Evolutionary conservation across 208 protist genomes (phyloP).

Genomic region (Balamuthia mandrillaris): DNA sequence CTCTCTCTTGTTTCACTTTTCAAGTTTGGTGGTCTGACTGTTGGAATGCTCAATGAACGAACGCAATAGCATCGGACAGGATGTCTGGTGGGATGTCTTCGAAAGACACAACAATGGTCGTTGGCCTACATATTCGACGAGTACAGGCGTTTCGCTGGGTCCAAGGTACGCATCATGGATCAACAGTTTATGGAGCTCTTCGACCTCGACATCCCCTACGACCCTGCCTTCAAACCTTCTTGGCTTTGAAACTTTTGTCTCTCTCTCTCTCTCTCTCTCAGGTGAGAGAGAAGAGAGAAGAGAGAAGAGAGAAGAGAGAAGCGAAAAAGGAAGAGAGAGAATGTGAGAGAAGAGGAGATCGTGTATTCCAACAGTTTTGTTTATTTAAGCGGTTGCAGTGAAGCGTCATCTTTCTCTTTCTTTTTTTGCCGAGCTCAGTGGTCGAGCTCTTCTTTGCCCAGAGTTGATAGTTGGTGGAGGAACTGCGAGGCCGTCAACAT

Average conservation of each 20-base stretch:
- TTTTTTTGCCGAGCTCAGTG: background rate
- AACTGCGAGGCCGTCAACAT: slow-evolving; percentile 23
- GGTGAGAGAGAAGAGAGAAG: background rate
- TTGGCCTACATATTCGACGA: slow-evolving; percentile 93
- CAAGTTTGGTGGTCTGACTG: too few relatives aligned
- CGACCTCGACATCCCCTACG: slow-evolving; percentile 49
- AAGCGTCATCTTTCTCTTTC: background rate
- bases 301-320: background rate
- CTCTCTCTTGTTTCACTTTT: too few relatives aligned
- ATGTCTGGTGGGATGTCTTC: slow-evolving; percentile 86
- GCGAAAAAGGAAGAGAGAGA: background rate
- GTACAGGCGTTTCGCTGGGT: slow-evolving; percentile 89
- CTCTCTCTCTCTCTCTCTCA: background rate
- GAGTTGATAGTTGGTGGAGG: slow-evolving; percentile 1
- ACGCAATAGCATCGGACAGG: slow-evolving; percentile 86
- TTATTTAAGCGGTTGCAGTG: background rate
- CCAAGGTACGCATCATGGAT: slow-evolving; percentile 88
- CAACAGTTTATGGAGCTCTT: slow-evolving; percentile 96
- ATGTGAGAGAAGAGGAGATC: background rate
- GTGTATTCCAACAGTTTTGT: background rate
- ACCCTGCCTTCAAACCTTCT: background rate
- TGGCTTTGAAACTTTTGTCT: background rate
- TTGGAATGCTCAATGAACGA: too few relatives aligned
- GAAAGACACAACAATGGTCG: slow-evolving; percentile 85
- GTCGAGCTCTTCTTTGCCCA: too few relatives aligned